A percentile compares a stretch with the other conserved stretches of the same genome.
phyloP scores from a whole-genome alignment of 2,329 filamentous ascomycete genomes.

The Chrysoporthe austroafricana region DNA sequence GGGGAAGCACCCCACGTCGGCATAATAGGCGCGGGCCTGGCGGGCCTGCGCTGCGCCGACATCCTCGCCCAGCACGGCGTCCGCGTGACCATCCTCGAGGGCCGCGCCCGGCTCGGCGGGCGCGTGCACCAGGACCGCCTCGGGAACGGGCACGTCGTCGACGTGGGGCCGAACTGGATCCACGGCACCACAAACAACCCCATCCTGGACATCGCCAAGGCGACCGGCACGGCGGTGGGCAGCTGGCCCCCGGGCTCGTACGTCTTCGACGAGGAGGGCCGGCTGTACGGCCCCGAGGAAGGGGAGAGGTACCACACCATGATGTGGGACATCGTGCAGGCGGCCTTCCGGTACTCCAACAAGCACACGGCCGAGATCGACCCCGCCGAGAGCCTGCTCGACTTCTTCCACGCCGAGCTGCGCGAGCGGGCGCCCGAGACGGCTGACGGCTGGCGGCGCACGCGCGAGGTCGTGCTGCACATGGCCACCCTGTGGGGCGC shows the following conservation, averaged over 20 bases:
- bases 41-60: slow-evolving; percentile 73
- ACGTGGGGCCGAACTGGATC: slow-evolving; percentile 78
- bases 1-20: slow-evolving; percentile 57
- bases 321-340: slow-evolving; percentile 70
- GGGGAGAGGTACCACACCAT: slow-evolving; percentile 53
- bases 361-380: slow-evolving; percentile 54
- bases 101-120: slow-evolving; percentile 68
- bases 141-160: slow-evolving; percentile 53
- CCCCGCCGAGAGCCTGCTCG: slow-evolving; percentile 51
- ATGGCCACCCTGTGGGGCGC: slow-evolving; percentile 70
- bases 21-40: slow-evolving; percentile 71
- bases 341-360: slow-evolving; percentile 70
- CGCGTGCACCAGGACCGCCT: slow-evolving; percentile 59
- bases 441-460: slow-evolving; percentile 44
- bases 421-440: slow-evolving; percentile 50
- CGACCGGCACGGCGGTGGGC: slow-evolving; percentile 57
- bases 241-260: slow-evolving; percentile 57
- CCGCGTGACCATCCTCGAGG: slow-evolving; percentile 71
- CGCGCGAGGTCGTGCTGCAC: slow-evolving; percentile 51
- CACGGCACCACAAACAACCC: slow-evolving; percentile 74
- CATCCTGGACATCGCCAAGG: slow-evolving; percentile 66
- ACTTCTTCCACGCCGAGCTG: slow-evolving; percentile 56
- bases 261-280: slow-evolving; percentile 61
- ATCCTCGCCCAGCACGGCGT: slow-evolving; percentile 67
- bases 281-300: slow-evolving; percentile 50